Conservation (phyloP, 108 stramenopile genomes). For the Cylindrotheca fusiformis region DNA sequence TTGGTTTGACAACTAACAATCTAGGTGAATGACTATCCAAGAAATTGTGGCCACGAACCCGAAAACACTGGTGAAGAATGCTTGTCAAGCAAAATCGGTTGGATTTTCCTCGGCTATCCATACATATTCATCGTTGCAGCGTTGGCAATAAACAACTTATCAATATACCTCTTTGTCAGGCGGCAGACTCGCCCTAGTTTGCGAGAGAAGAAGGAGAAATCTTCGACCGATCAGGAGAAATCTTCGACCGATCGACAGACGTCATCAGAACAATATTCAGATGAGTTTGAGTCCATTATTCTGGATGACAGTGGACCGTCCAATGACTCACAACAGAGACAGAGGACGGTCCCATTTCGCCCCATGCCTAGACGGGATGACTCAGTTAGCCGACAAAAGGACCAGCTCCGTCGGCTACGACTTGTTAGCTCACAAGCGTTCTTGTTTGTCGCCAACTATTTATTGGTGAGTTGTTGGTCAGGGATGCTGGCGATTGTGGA, state of each 20-base stretch:
- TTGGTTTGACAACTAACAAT: too few relatives aligned
- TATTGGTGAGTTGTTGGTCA: not conserved
- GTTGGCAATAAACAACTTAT: slow-evolving; percentile 5
- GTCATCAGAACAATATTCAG: too few relatives aligned
- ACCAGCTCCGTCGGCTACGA: not conserved
- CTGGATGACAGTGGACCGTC: not conserved
- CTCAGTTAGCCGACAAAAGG: not conserved
- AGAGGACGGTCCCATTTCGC: not conserved
- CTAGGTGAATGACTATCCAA: too few relatives aligned
- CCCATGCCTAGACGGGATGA: not conserved
- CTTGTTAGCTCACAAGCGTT: slow-evolving; percentile 8
- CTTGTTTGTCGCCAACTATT: slow-evolving; percentile 2
- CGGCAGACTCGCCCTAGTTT: not conserved
- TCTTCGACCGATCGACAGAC: not conserved
- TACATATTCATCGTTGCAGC: not conserved
- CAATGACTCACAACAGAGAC: not conserved
- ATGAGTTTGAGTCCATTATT: too few relatives aligned
- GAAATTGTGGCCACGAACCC: not conserved
- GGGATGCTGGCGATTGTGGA: not conserved
- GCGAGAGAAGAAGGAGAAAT: not conserved
- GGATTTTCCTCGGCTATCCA: slow-evolving; percentile 9
- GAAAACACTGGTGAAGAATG: not conserved
- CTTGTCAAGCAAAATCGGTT: not conserved
- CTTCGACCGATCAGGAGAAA: not conserved
- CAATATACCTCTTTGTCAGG: slow-evolving; percentile 1